A percentile compares a stretch with the other conserved stretches of the same genome.
phyloP scores from a whole-genome alignment of 495 filamentous ascomycete genomes.

The Xylaria longipes region DNA sequence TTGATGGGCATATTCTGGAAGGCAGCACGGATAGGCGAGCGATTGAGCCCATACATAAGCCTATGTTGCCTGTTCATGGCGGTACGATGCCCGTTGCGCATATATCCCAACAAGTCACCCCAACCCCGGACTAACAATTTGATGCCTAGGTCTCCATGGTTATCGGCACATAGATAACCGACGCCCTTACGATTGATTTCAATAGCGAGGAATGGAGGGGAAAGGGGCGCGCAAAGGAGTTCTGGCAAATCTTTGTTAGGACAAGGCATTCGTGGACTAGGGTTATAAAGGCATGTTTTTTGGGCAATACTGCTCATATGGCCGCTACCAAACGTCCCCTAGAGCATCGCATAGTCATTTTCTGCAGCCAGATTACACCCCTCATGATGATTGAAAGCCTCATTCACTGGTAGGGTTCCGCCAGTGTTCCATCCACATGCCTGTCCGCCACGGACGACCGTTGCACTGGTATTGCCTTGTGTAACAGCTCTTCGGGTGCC shows the following conservation, averaged over 20 bases:
- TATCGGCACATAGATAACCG: slow-evolving; percentile 24
- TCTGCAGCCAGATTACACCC: slow-evolving; percentile 4
- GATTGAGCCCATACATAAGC: slow-evolving; percentile 94
- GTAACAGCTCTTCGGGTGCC: slow-evolving; percentile 6
- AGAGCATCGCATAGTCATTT: neutral
- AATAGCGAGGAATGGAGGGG: neutral
- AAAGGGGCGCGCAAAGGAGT: slow-evolving; percentile 16
- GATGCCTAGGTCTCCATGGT: slow-evolving; percentile 35
- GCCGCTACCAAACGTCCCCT: neutral
- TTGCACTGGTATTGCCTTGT: slow-evolving; percentile 9
- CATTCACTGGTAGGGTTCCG: neutral
- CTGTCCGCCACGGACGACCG: neutral
- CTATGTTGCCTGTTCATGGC: slow-evolving; percentile 95
- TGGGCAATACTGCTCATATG: neutral
- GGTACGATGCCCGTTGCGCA: slow-evolving; percentile 52
- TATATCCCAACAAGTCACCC: neutral
- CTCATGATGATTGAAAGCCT: slow-evolving; percentile 8
- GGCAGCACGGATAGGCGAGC: slow-evolving; percentile 89
- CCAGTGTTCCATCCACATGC: neutral
- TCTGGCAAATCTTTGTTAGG: neutral
- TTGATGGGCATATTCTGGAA: slow-evolving; percentile 96
- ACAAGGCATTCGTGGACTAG: neutral
- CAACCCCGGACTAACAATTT: slow-evolving; percentile 6
- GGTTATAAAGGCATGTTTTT: neutral
- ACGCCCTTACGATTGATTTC: slow-evolving; percentile 8